Evolutionary conservation across 139 green algal genomes (phyloP).

Genomic region (Picochlorum sp.): DNA sequence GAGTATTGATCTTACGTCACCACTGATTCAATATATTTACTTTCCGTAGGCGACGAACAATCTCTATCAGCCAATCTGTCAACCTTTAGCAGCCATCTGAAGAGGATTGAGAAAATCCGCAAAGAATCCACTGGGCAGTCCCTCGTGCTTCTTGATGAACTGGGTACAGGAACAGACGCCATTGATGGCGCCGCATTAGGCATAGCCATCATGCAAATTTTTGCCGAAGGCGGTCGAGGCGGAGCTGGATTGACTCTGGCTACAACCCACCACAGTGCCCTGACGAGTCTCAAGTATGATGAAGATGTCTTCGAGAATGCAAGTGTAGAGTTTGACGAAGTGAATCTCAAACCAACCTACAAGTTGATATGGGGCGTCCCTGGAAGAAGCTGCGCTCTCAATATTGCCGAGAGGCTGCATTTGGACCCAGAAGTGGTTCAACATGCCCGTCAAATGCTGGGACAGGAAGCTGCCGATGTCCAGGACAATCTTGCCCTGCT

Average conservation of each 20-base stretch:
- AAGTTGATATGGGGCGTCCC: slow-evolving; percentile 76
- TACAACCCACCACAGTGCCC: slow-evolving; percentile 61
- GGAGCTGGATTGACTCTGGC: slow-evolving; percentile 65
- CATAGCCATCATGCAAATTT: slow-evolving; percentile 58
- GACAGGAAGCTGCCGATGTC: slow-evolving; percentile 16
- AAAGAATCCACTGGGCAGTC: slow-evolving; percentile 48
- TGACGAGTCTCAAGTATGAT: slow-evolving; percentile 63
- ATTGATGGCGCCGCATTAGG: slow-evolving; percentile 83
- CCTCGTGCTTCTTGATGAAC: slow-evolving; percentile 92
- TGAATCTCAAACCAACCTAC: slow-evolving; percentile 68
- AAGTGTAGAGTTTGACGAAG: slow-evolving; percentile 80
- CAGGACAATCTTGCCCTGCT: slow-evolving; percentile 20
- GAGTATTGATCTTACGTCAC: background rate
- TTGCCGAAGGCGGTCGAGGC: slow-evolving; percentile 19
- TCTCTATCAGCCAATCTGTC: slow-evolving; percentile 80
- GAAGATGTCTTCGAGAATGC: slow-evolving; percentile 74
- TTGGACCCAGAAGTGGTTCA: slow-evolving; percentile 50
- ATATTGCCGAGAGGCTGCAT: slow-evolving; percentile 65
- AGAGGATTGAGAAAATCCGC: slow-evolving; percentile 40
- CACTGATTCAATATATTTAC: too few species aligned
- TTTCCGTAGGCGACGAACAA: slow-evolving; percentile 58
- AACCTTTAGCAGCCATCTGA: slow-evolving; percentile 87
- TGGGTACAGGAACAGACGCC: slow-evolving; percentile 90
- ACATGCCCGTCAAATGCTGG: slow-evolving; percentile 45
- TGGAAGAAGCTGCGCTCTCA: slow-evolving; percentile 65